Evolutionary conservation across 768 basidiomycete species (phyloP).

Genomic region (Lentinula guzmanii): DNA sequence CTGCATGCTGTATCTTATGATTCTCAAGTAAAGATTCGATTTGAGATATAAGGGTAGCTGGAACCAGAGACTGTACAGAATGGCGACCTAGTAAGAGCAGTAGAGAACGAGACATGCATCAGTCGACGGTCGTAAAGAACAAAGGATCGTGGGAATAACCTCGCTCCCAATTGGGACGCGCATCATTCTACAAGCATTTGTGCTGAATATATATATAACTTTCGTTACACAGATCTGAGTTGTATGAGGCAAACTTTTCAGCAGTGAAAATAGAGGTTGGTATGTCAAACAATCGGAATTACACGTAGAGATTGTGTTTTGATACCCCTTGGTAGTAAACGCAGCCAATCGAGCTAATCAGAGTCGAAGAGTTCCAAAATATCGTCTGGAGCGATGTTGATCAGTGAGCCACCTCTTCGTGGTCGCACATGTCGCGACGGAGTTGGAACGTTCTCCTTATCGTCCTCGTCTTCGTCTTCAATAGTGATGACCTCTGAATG

Average conservation of each 20-base stretch:
- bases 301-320: too few species aligned
- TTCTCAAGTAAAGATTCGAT: constrained; percentile 61
- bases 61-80: constrained; percentile 60
- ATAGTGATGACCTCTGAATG: constrained; percentile 32
- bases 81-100: constrained; percentile 58
- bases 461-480: constrained; percentile 42
- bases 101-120: constrained; percentile 42
- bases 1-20: constrained; percentile 61
- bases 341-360: neutral
- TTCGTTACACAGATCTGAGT: too few species aligned
- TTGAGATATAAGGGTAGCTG: constrained; percentile 68
- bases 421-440: constrained; percentile 44
- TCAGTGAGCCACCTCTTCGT: constrained; percentile 19
- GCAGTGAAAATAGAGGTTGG: too few species aligned
- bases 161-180: too few species aligned
- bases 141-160: neutral
- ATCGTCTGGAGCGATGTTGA: constrained; percentile 26
- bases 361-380: constrained; percentile 44
- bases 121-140: neutral
- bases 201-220: too few species aligned
- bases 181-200: too few species aligned
- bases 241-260: too few species aligned
- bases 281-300: too few species aligned
- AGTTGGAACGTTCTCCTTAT: constrained; percentile 59
- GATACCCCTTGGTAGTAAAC: neutral